Percentiles rank a stretch among this genome's conserved stretches.
These are phyloP conservation scores for Allium sativum DNA, from an alignment of 106 monocot species.

Conservation along the genomic window DNA sequence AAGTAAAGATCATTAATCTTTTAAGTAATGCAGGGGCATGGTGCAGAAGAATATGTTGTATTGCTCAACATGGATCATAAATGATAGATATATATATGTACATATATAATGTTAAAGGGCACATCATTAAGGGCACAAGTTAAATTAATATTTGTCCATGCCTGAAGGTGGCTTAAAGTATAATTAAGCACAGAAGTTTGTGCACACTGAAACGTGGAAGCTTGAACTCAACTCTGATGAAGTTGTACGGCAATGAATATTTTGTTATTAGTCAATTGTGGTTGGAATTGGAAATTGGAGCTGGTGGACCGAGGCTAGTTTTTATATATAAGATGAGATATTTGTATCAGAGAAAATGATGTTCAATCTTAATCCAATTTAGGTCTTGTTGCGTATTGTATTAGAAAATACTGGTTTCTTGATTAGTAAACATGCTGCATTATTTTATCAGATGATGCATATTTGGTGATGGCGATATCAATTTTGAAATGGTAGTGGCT, in stretches of 20 bases:
- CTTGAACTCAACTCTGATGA: too few relatives aligned
- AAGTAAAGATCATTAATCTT: neutral
- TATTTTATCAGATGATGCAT: too few relatives aligned
- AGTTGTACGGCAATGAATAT: too few relatives aligned
- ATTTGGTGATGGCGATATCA: too few relatives aligned
- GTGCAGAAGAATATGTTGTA: neutral
- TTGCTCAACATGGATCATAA: neutral
- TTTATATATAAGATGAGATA: neutral
- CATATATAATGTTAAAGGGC: neutral
- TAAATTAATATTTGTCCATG: constrained; percentile 4
- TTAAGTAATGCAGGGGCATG: neutral
- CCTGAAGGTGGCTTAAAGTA: neutral
- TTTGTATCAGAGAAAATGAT: neutral
- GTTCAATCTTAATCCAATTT: too few relatives aligned
- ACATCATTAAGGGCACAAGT: neutral
- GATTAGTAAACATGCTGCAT: too few relatives aligned
- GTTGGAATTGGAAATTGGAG: constrained; percentile 2
- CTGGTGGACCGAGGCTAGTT: too few relatives aligned
- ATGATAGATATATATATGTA: neutral
- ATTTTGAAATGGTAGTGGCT: too few relatives aligned
- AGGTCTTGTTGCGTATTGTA: too few relatives aligned
- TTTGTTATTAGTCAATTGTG: constrained; percentile 1
- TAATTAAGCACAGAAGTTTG: neutral
- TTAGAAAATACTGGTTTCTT: too few relatives aligned
- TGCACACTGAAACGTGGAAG: neutral